These are phyloP conservation scores for Talaromyces albobiverticillius DNA, from an alignment of 2,329 filamentous ascomycete species.

Conservation along the genomic window DNA sequence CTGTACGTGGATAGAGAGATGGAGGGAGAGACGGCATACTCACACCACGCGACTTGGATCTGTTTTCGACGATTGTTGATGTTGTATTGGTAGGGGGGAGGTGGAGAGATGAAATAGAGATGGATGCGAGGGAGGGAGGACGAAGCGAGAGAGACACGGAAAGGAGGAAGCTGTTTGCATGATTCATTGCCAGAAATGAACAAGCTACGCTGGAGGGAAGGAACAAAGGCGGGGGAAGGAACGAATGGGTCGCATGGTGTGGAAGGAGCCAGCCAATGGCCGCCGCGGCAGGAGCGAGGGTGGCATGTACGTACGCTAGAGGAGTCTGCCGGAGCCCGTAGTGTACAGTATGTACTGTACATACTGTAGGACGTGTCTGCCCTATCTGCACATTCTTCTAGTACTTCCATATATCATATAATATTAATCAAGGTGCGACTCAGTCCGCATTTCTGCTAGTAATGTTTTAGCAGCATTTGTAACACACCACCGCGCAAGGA, in stretches of 20 bases:
- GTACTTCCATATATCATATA: too few relatives aligned
- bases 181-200: constrained; percentile 7
- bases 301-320: background rate
- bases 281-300: background rate
- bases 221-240: constrained; percentile 1
- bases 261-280: constrained; percentile 4
- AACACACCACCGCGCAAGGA: constrained; percentile 1
- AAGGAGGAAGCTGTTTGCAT: constrained; percentile 5
- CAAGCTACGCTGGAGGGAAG: constrained; percentile 11
- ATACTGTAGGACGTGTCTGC: too few relatives aligned
- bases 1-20: background rate
- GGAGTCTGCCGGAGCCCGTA: background rate
- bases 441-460: too few relatives aligned
- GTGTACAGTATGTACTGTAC: background rate
- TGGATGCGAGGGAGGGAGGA: constrained; percentile 6
- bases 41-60: background rate
- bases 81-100: background rate
- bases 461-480: too few relatives aligned
- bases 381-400: too few relatives aligned
- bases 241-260: background rate
- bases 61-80: background rate
- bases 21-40: background rate
- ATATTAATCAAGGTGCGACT: too few relatives aligned
- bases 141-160: constrained; percentile 2
- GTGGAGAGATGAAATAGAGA: constrained; percentile 9